These are phyloP conservation scores for Diplosphaera chodatii DNA, from an alignment of 139 green algal genomes.

Conservation along the genomic window DNA sequence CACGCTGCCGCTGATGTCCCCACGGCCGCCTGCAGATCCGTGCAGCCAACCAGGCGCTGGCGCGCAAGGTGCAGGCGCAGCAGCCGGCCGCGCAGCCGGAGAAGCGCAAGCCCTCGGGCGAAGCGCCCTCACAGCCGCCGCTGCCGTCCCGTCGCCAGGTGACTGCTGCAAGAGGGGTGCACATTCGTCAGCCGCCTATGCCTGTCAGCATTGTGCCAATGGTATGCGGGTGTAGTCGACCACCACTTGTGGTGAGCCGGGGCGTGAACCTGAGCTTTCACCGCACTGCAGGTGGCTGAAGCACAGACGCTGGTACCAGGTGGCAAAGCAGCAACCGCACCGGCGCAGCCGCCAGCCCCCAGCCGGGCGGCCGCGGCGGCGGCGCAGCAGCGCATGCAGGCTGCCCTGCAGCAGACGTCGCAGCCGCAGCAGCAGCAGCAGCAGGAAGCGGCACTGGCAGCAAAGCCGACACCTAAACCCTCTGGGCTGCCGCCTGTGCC, in stretches of 20 bases:
- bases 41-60: background rate
- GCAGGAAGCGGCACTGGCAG: background rate
- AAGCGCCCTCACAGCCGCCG: no score
- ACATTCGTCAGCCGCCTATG: no score
- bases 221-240: no score
- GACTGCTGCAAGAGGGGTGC: no score
- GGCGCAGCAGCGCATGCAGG: background rate
- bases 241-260: no score
- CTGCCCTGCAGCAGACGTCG: conserved; percentile 7
- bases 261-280: no score
- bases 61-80: background rate
- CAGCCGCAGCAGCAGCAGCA: background rate
- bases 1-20: no score
- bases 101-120: background rate
- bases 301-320: conserved; percentile 1
- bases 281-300: background rate
- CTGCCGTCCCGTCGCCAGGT: background rate
- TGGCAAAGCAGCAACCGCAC: background rate
- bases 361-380: background rate
- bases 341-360: background rate
- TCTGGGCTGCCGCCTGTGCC: conserved; percentile 1
- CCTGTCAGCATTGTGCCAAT: no score
- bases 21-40: background rate
- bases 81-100: background rate
- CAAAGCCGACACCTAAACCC: background rate